phyloP scores from a whole-genome alignment of 306 rosid species.

The Canavalia gladiata region DNA sequence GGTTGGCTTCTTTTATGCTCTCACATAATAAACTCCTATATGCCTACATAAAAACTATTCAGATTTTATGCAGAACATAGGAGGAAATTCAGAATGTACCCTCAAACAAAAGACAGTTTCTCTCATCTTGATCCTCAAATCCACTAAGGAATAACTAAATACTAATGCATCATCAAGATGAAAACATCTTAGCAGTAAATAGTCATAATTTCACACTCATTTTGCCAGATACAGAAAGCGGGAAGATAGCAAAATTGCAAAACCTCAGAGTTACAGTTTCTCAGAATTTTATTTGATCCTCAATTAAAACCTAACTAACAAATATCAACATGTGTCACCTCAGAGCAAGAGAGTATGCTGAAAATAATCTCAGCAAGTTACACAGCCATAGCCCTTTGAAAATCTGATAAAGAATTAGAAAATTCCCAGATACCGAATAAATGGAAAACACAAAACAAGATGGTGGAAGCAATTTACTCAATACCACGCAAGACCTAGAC shows the following conservation, averaged over 20 bases:
- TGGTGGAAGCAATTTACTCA: background rate
- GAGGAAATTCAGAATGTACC: conserved; percentile 18
- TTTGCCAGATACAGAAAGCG: conserved; percentile 2
- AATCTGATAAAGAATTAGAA: background rate
- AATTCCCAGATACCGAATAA: conserved; percentile 1
- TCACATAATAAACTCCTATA: background rate
- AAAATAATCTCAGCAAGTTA: conserved; percentile 4
- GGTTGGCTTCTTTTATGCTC: background rate
- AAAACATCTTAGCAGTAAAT: conserved; percentile 6
- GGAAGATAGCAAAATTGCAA: background rate
- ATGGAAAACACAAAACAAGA: conserved; percentile 21
- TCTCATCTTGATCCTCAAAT: conserved; percentile 1
- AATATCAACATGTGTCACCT: background rate
- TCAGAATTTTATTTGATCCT: conserved; percentile 12
- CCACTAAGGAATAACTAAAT: conserved; percentile 27
- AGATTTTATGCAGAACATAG: background rate
- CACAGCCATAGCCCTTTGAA: background rate
- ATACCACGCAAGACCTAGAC: background rate
- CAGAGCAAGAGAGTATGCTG: conserved; percentile 13
- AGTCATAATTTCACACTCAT: conserved; percentile 14
- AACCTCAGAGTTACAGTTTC: conserved; percentile 1
- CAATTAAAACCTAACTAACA: conserved; percentile 11
- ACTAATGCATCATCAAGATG: conserved; percentile 16
- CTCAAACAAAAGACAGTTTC: background rate
- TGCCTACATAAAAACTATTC: background rate